Percentiles rank a stretch among this genome's conserved stretches.
Evolutionary conservation across 164 flowering plant species (phyloP).

Genomic region (Tetrastigma voinierianum): DNA sequence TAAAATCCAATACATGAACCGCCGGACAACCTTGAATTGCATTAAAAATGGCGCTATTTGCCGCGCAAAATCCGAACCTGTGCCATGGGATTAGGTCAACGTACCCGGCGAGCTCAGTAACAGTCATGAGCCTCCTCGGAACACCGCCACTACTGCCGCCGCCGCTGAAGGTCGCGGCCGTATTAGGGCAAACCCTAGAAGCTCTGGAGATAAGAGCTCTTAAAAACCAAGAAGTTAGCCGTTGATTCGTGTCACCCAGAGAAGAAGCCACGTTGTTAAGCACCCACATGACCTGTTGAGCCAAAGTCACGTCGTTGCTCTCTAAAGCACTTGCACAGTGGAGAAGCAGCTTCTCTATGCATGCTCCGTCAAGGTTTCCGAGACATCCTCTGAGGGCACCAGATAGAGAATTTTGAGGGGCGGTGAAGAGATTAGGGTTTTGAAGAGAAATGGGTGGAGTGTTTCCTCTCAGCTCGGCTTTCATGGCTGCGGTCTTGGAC

Average conservation of each 20-base stretch:
- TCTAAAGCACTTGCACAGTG: conserved; percentile 85
- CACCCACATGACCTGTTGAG: conserved; percentile 95
- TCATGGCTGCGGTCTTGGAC: conserved; percentile 32
- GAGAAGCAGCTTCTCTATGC: conserved; percentile 77
- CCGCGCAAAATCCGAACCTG: conserved; percentile 76
- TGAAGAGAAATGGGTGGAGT: conserved; percentile 37
- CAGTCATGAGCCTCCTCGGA: conserved; percentile 44
- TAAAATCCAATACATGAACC: conserved; percentile 73
- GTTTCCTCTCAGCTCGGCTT: conserved; percentile 46
- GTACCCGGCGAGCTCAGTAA: conserved; percentile 75
- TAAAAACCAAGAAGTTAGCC: conserved; percentile 69
- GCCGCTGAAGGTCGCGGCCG: conserved; percentile 34
- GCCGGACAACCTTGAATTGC: conserved; percentile 52
- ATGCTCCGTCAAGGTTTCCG: conserved; percentile 71
- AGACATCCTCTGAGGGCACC: conserved; percentile 65
- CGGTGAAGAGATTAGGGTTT: conserved; percentile 39
- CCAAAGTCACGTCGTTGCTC: conserved; percentile 64
- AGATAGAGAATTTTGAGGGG: conserved; percentile 37
- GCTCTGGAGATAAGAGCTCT: conserved; percentile 67
- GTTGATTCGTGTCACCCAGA: conserved; percentile 74
- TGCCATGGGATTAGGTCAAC: conserved; percentile 89
- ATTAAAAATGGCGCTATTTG: conserved; percentile 61
- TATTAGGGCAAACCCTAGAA: conserved; percentile 52
- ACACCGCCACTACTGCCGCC: conserved; percentile 13
- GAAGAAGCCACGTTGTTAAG: conserved; percentile 79